These are phyloP conservation scores for Myxozyma geophila DNA, from an alignment of 805 yeast genomes.

Conservation along the genomic window DNA sequence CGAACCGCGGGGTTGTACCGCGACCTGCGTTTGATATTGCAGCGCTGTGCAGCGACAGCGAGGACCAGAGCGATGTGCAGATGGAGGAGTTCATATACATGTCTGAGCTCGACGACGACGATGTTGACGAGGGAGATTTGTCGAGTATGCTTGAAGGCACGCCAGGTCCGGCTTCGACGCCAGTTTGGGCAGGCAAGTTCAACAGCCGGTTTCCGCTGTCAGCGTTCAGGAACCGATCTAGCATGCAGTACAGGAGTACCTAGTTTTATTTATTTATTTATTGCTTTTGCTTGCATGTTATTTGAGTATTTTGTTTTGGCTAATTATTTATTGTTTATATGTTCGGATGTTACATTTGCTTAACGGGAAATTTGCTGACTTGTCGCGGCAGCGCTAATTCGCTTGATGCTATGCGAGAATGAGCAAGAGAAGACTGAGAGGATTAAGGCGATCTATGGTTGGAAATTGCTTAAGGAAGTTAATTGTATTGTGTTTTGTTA, in stretches of 20 bases:
- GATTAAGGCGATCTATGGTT: background rate
- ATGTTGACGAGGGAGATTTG: constrained; percentile 45
- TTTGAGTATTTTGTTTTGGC: background rate
- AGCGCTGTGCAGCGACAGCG: constrained; percentile 44
- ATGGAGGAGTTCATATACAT: constrained; percentile 86
- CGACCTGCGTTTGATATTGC: constrained; percentile 12
- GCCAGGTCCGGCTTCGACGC: constrained; percentile 42
- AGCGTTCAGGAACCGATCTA: constrained; percentile 85
- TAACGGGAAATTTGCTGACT: background rate
- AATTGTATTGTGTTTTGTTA: constrained; percentile 1
- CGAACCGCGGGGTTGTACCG: constrained; percentile 36
- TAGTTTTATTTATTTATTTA: constrained; percentile 10
- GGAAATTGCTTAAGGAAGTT: background rate
- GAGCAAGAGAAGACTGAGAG: background rate
- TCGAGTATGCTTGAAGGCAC: constrained; percentile 9
- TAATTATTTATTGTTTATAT: background rate
- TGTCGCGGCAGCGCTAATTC: background rate
- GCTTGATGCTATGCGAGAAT: background rate
- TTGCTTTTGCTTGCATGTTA: constrained; percentile 1
- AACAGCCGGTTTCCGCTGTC: constrained; percentile 74
- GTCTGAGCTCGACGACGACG: constrained; percentile 81
- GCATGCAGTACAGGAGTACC: constrained; percentile 33
- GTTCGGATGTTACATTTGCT: background rate
- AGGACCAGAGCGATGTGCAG: constrained; percentile 51
- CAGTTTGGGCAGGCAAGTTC: constrained; percentile 45